Evolutionary conservation across 1,284 basidiomycete species (phyloP).

Genomic region (Puccinia novopanici): DNA sequence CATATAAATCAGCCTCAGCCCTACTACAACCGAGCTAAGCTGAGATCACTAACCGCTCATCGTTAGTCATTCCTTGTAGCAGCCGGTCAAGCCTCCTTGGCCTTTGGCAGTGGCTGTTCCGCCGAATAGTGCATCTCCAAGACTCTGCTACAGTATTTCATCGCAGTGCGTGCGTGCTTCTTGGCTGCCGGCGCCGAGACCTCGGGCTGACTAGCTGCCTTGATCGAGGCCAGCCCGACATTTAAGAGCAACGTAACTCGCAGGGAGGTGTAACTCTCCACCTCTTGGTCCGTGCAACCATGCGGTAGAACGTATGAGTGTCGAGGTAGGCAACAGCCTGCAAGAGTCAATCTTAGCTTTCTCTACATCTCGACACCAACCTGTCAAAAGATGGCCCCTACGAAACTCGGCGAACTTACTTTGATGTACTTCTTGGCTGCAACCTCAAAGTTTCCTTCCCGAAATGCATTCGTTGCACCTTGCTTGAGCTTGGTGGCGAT

Average conservation of each 20-base stretch:
- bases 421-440: constrained; percentile 50
- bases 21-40: background rate
- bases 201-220: constrained; percentile 32
- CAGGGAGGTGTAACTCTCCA: constrained; percentile 34
- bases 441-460: constrained; percentile 36
- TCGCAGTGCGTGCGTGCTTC: constrained; percentile 34
- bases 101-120: constrained; percentile 14
- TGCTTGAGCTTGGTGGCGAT: constrained; percentile 47
- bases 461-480: constrained; percentile 44
- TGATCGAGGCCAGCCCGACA: constrained; percentile 32
- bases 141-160: constrained; percentile 41
- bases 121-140: constrained; percentile 30
- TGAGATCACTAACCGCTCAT: constrained; percentile 38
- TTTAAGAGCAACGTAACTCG: constrained; percentile 40
- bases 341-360: background rate
- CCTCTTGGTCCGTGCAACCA: constrained; percentile 28
- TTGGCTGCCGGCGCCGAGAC: constrained; percentile 5
- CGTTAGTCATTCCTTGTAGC: constrained; percentile 31
- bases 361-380: background rate
- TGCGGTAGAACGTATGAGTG: constrained; percentile 45
- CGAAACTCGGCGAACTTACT: background rate
- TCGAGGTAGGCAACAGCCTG: constrained; percentile 43
- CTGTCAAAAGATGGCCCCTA: background rate
- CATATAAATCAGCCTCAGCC: background rate
- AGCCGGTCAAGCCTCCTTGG: constrained; percentile 27